phyloP scores from a whole-genome alignment of 176 grass and related monocot genomes.

The Cenchrus purpureus region DNA sequence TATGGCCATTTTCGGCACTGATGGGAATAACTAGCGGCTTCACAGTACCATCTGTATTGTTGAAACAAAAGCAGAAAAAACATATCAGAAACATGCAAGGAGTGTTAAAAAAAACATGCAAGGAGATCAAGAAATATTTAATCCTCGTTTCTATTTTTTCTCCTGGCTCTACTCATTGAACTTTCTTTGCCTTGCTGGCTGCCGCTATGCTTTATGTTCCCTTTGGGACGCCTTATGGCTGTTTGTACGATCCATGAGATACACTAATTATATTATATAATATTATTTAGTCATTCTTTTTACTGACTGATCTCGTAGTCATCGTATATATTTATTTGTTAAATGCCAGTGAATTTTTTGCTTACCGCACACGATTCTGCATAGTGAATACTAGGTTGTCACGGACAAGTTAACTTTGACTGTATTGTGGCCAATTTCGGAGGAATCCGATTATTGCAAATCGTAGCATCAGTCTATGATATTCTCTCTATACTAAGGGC shows the following conservation, averaged over 20 bases:
- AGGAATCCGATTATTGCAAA: too few relatives aligned
- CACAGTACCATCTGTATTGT: slow-evolving; percentile 31
- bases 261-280: slow-evolving; percentile 34
- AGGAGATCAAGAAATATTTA: slow-evolving; percentile 22
- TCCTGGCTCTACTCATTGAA: slow-evolving; percentile 24
- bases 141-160: not conserved
- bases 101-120: not conserved
- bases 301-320: not conserved
- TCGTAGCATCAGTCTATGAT: too few relatives aligned
- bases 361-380: not conserved
- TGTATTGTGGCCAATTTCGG: not conserved
- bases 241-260: slow-evolving; percentile 39
- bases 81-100: not conserved
- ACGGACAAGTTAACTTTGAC: not conserved
- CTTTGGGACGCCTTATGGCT: slow-evolving; percentile 27
- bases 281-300: slow-evolving; percentile 60
- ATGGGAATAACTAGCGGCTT: slow-evolving; percentile 33
- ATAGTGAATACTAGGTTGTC: not conserved
- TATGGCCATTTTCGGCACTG: slow-evolving; percentile 18
- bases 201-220: slow-evolving; percentile 31
- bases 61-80: slow-evolving; percentile 20
- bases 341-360: not conserved
- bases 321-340: not conserved
- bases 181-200: slow-evolving; percentile 11
- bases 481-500: too few relatives aligned